A percentile compares a stretch with the other conserved stretches of the same genome.
These are phyloP conservation scores for Paramecium caudatum DNA, from an alignment of 73 alveolate species.

Conservation along the genomic window DNA sequence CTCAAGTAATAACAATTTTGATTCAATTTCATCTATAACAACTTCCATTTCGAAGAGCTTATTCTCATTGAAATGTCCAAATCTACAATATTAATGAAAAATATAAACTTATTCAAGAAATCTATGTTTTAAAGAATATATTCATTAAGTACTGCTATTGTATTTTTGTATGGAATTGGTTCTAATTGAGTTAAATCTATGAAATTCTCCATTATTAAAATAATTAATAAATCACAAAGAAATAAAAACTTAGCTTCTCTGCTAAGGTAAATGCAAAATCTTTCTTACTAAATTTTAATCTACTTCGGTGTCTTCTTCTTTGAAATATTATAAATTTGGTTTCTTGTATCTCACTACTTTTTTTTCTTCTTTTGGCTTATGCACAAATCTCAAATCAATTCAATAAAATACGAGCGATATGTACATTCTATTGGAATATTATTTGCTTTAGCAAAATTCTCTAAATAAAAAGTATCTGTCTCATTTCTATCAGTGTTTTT, in stretches of 20 bases:
- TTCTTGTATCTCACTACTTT: neutral
- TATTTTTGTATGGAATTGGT: conserved; percentile 58
- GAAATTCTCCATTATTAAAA: conserved; percentile 28
- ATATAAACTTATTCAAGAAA: conserved; percentile 22
- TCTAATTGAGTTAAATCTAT: conserved; percentile 43
- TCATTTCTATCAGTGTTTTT: neutral
- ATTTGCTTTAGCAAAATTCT: conserved; percentile 38
- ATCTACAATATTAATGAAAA: neutral
- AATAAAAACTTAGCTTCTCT: neutral
- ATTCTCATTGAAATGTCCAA: conserved; percentile 63
- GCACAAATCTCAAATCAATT: neutral
- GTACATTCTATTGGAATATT: neutral
- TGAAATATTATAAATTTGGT: conserved; percentile 34
- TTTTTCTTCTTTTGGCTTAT: neutral
- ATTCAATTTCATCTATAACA: conserved; percentile 47
- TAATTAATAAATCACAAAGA: neutral
- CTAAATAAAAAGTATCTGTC: conserved; percentile 28
- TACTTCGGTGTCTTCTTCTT: conserved; percentile 12
- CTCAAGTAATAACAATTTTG: conserved; percentile 51
- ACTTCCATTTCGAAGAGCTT: conserved; percentile 61
- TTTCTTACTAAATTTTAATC: neutral
- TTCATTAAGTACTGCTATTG: conserved; percentile 35
- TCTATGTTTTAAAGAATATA: conserved; percentile 43
- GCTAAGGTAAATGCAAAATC: neutral
- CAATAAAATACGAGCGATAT: neutral